Evolutionary conservation across 495 filamentous ascomycete species (phyloP).

Genomic region (Aspergillus indologenus): DNA sequence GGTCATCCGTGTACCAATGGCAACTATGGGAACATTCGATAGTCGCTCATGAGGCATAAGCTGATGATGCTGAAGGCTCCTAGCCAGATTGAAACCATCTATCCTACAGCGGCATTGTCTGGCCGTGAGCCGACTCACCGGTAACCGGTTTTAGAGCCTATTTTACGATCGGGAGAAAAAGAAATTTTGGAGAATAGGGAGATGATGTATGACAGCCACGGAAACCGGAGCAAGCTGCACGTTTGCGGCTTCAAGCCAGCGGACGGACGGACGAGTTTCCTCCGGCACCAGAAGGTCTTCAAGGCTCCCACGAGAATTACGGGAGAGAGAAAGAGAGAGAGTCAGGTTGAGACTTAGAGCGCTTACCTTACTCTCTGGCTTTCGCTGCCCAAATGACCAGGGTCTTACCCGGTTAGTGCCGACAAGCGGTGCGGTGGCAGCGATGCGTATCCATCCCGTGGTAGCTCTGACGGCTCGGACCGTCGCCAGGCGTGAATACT

Average conservation of each 20-base stretch:
- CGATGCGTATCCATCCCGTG: slow-evolving; percentile 7
- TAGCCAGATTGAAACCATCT: slow-evolving; percentile 11
- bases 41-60: slow-evolving; percentile 24
- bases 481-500: slow-evolving; percentile 16
- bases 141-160: not conserved
- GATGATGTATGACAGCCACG: slow-evolving; percentile 4
- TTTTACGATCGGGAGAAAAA: slow-evolving; percentile 12
- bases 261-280: not conserved
- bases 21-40: slow-evolving; percentile 14
- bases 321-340: too few relatives aligned
- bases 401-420: slow-evolving; percentile 18
- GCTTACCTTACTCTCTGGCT: slow-evolving; percentile 16
- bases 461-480: slow-evolving; percentile 23
- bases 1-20: slow-evolving; percentile 22
- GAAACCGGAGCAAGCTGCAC: not conserved
- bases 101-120: slow-evolving; percentile 5
- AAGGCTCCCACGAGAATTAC: slow-evolving; percentile 3
- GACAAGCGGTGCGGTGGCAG: slow-evolving; percentile 19
- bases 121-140: not conserved
- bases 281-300: not conserved
- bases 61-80: slow-evolving; percentile 11
- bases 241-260: not conserved
- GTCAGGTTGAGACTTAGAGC: slow-evolving; percentile 7
- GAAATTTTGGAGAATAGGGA: slow-evolving; percentile 10
- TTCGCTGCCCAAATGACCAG: slow-evolving; percentile 27